Conservation (phyloP, 2,329 filamentous ascomycete species). For the Cladophialophora exuberans region DNA sequence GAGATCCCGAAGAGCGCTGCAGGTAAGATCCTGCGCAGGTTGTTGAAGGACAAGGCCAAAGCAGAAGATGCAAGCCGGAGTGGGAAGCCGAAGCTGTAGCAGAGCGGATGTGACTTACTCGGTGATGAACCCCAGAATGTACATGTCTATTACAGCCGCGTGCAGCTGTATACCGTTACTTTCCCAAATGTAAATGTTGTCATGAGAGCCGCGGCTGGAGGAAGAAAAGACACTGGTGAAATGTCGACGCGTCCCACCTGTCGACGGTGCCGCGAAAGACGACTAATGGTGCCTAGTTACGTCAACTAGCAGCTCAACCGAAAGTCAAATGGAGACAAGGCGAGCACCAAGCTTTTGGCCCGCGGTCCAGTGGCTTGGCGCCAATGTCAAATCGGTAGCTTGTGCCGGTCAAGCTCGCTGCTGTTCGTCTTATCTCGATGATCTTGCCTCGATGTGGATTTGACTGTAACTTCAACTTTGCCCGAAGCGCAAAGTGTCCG, state of each 20-base stretch:
- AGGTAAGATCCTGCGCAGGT: conserved; percentile 52
- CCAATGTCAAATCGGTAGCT: not conserved
- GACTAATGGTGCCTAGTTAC: not conserved
- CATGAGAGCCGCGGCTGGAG: too few relatives aligned
- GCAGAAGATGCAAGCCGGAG: conserved; percentile 37
- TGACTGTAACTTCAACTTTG: not conserved
- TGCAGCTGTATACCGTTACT: too few relatives aligned
- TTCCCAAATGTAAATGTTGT: too few relatives aligned
- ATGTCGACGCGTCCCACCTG: too few relatives aligned
- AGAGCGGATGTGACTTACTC: not conserved
- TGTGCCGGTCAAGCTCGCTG: conserved; percentile 11
- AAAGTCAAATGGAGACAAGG: conserved; percentile 8
- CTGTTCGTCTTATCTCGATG: not conserved
- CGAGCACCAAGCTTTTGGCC: conserved; percentile 17
- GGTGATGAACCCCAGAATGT: too few relatives aligned
- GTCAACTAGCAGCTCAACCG: not conserved
- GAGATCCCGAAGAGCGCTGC: conserved; percentile 40
- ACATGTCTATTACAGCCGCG: too few relatives aligned
- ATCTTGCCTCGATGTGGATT: not conserved
- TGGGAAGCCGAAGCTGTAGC: conserved; percentile 47
- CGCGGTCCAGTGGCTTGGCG: too few relatives aligned
- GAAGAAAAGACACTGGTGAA: too few relatives aligned
- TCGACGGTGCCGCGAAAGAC: not conserved
- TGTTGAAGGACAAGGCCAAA: conserved; percentile 50
- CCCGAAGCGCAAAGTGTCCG: conserved; percentile 3